A percentile compares a stretch with the other conserved stretches of the same genome.
Conservation (phyloP, 352 stramenopile species). For the Pythium aristosporum region DNA sequence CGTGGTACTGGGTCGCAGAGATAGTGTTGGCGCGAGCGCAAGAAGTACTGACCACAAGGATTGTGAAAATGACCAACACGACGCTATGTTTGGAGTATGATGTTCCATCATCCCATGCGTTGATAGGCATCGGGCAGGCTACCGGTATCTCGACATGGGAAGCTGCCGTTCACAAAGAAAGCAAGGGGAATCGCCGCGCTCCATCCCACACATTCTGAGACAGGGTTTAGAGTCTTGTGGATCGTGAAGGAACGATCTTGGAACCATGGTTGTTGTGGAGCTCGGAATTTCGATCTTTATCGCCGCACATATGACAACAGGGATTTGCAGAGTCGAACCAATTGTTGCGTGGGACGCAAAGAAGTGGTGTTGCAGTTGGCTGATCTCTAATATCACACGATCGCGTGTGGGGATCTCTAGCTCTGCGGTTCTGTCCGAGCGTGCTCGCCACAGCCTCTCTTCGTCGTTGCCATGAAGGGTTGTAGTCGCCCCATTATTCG, state of each 20-base stretch:
- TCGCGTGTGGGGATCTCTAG: too few species aligned
- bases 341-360: too few species aligned
- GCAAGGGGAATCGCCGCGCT: not conserved
- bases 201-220: not conserved
- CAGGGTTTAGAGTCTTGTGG: not conserved
- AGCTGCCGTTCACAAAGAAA: not conserved
- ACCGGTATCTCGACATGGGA: not conserved
- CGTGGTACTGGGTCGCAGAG: not conserved
- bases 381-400: too few species aligned
- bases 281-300: too few species aligned
- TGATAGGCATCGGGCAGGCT: not conserved
- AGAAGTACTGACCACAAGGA: constrained; percentile 1
- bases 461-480: too few species aligned
- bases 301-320: too few species aligned
- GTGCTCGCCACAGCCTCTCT: too few species aligned
- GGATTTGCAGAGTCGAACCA: too few species aligned
- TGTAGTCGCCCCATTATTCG: too few species aligned
- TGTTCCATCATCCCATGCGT: not conserved
- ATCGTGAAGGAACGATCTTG: not conserved
- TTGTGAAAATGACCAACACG: not conserved
- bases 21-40: not conserved
- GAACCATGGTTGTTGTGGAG: not conserved
- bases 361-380: too few species aligned
- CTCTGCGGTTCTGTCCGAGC: too few species aligned
- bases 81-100: not conserved